A percentile compares a stretch with the other conserved stretches of the same genome.
phyloP scores from a whole-genome alignment of 2,329 filamentous ascomycete genomes.

The Lachnellula hyalina region DNA sequence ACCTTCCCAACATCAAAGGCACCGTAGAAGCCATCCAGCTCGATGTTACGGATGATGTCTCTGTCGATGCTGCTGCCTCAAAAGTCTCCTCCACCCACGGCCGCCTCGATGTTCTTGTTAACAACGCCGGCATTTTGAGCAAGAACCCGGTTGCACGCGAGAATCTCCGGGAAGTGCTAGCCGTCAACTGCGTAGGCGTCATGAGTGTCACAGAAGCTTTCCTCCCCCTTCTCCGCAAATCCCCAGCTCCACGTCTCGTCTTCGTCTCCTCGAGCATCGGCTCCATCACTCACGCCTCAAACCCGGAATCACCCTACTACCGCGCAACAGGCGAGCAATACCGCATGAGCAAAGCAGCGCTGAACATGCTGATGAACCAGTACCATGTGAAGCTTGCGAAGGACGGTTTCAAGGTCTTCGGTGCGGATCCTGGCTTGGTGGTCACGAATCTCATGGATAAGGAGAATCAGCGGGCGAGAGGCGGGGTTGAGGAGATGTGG shows the following conservation, averaged over 20 bases:
- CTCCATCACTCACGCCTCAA: constrained; percentile 13
- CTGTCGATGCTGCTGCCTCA: constrained; percentile 11
- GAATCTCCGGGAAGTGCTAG: constrained; percentile 6
- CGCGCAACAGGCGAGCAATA: constrained; percentile 3
- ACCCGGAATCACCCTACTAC: constrained; percentile 5
- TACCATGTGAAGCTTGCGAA: constrained; percentile 8
- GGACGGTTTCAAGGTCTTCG: constrained; percentile 18
- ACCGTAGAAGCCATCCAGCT: constrained; percentile 12
- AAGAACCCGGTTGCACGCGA: neutral
- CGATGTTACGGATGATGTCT: constrained; percentile 14
- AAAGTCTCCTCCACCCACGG: constrained; percentile 22
- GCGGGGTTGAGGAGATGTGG: constrained; percentile 22
- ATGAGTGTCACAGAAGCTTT: constrained; percentile 16
- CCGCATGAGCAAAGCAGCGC: constrained; percentile 14
- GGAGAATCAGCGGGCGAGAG: constrained; percentile 3
- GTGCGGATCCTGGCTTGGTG: constrained; percentile 14
- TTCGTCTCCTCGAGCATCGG: constrained; percentile 18
- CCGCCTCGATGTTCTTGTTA: constrained; percentile 22
- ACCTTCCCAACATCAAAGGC: constrained; percentile 10
- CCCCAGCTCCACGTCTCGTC: constrained; percentile 14
- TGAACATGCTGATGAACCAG: constrained; percentile 20
- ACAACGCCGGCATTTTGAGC: constrained; percentile 21
- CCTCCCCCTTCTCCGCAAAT: constrained; percentile 13
- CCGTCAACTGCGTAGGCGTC: constrained; percentile 16
- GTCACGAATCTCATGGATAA: constrained; percentile 11